A percentile compares a stretch with the other conserved stretches of the same genome.
Conservation (phyloP, 2,329 filamentous ascomycete species). For the Sporothrix pallida region DNA sequence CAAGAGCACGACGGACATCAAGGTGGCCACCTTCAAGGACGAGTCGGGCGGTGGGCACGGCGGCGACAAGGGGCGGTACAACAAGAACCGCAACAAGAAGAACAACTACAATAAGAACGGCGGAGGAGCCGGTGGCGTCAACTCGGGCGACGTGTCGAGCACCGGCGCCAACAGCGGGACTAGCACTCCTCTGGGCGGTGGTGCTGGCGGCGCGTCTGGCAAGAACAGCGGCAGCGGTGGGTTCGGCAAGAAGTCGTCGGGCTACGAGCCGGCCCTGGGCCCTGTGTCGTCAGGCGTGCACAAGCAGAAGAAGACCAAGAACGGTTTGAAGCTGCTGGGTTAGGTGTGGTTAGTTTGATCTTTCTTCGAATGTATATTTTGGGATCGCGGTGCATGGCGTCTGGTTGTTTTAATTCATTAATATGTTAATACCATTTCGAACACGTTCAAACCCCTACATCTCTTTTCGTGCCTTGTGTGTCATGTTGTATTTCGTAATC, state of each 20-base stretch:
- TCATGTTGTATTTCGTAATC: neutral
- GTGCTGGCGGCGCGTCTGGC: constrained; percentile 43
- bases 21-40: constrained; percentile 71
- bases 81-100: constrained; percentile 49
- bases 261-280: constrained; percentile 59
- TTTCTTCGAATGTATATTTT: no score
- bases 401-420: neutral
- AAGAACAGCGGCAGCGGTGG: constrained; percentile 44
- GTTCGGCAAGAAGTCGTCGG: constrained; percentile 36
- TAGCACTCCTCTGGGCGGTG: constrained; percentile 39
- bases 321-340: constrained; percentile 65
- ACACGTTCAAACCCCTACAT: neutral
- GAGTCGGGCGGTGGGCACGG: constrained; percentile 47
- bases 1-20: constrained; percentile 91
- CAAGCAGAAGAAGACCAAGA: constrained; percentile 71
- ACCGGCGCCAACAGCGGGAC: constrained; percentile 41
- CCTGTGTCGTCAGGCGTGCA: constrained; percentile 60
- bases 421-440: neutral
- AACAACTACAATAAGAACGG: constrained; percentile 49
- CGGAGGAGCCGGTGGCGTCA: constrained; percentile 42
- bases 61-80: constrained; percentile 57
- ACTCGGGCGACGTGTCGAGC: constrained; percentile 38
- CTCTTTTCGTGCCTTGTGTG: no score
- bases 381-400: neutral
- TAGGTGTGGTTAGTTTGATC: constrained; percentile 41